Conservation (phyloP, 2,329 filamentous ascomycete species). For the Plectosphaerella plurivora region DNA sequence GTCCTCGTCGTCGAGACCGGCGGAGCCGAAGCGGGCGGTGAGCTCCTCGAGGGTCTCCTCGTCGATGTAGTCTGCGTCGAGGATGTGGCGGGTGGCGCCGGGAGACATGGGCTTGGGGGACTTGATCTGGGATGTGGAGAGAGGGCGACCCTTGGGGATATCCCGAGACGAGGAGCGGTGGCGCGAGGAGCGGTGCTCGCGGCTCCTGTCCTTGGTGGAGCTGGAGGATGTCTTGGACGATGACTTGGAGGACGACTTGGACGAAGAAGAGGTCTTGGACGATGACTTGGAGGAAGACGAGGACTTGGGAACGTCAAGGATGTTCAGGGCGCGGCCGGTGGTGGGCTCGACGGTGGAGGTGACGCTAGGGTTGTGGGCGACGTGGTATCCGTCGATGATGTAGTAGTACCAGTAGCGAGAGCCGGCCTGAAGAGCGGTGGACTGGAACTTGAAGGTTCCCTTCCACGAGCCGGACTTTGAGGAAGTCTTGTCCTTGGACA, state of each 20-base stretch:
- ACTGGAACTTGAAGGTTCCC: constrained; percentile 94
- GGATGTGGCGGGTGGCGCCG: constrained; percentile 81
- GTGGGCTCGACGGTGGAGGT: constrained; percentile 90
- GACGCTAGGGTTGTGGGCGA: constrained; percentile 91
- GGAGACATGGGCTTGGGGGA: constrained; percentile 87
- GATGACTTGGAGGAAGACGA: constrained; percentile 35
- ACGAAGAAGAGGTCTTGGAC: constrained; percentile 36
- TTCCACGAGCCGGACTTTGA: constrained; percentile 91
- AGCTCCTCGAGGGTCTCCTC: constrained; percentile 74
- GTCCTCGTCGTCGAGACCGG: constrained; percentile 54
- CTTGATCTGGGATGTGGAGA: constrained; percentile 85
- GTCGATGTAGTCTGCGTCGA: constrained; percentile 73
- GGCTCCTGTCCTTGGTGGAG: constrained; percentile 28
- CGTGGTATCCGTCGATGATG: constrained; percentile 98
- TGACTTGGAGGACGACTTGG: constrained; percentile 42
- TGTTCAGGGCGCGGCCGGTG: constrained; percentile 94
- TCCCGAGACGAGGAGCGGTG: constrained; percentile 53
- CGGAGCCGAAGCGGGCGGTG: constrained; percentile 65
- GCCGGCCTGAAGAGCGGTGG: constrained; percentile 77
- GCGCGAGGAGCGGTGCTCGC: constrained; percentile 42
- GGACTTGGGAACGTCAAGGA: constrained; percentile 77
- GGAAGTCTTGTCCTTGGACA: constrained; percentile 79
- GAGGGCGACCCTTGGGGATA: constrained; percentile 81
- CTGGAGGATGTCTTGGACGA: constrained; percentile 31
- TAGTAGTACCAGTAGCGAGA: constrained; percentile 99